Conservation (phyloP, 345 rosid genomes). For the Linum tenue region DNA sequence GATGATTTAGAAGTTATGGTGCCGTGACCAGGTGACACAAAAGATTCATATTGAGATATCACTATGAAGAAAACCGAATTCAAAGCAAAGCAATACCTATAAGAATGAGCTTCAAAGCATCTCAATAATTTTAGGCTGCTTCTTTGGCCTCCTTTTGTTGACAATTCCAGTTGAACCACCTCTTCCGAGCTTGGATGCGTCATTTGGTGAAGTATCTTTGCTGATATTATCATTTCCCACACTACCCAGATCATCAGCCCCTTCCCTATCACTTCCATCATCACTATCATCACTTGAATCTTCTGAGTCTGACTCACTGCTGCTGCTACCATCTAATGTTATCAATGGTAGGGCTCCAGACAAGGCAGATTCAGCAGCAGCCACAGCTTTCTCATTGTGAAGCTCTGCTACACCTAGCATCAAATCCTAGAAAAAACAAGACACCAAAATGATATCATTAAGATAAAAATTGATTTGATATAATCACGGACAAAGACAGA, state of each 20-base stretch:
- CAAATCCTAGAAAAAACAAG: conserved; percentile 39
- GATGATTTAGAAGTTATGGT: too few species aligned
- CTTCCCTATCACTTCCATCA: not conserved
- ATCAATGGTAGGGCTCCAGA: conserved; percentile 26
- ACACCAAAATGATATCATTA: not conserved
- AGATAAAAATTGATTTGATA: not conserved
- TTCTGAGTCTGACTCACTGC: conserved; percentile 9
- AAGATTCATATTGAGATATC: too few species aligned
- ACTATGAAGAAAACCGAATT: too few species aligned
- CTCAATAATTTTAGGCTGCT: too few species aligned
- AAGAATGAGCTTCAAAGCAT: too few species aligned
- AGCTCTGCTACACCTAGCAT: conserved; percentile 92
- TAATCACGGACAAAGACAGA: not conserved
- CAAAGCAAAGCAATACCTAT: too few species aligned
- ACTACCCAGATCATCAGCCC: not conserved
- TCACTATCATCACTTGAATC: not conserved
- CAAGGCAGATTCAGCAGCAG: conserved; percentile 76
- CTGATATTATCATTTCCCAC: not conserved
- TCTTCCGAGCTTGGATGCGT: too few species aligned
- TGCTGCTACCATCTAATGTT: conserved; percentile 21
- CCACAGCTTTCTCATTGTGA: conserved; percentile 70
- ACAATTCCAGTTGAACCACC: too few species aligned
- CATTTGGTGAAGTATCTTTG: too few species aligned
- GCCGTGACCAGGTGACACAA: too few species aligned
- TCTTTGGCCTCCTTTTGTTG: too few species aligned